Base-by-base conservation (phyloP, 1,284 basidiomycete species). In the Coriolopsis trogii region DNA sequence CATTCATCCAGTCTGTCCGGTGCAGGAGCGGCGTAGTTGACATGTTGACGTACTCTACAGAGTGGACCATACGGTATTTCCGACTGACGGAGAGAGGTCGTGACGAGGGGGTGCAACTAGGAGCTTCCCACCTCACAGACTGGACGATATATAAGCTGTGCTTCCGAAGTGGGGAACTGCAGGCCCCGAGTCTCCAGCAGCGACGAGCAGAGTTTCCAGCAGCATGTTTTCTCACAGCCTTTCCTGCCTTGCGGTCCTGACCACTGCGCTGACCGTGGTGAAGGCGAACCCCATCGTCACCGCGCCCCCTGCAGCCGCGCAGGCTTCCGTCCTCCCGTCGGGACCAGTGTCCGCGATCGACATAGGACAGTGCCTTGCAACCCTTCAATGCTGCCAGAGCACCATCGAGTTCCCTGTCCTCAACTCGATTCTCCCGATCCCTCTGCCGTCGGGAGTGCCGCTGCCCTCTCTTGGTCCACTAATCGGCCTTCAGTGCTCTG, bases 281-380 rank as follows among this genome's bases (percentile, higher is more conserved):
- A 15, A 33, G 30, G 56, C 49, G n/a, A 50, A 38, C 31, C 52
- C 56, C 7, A 5, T 57, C 29, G 39, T 51, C 39, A 54, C 52
- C 20, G 39, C 49, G 1, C 12, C 56, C 5, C 56, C 52, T 7
- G 43, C 33, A 18, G 16, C 41, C 6, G 42, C 34, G 6, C 20
- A 16, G 16, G 4, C 16, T 4, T 43, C 42, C 21, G 23, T 21
- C 28, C 25, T 18, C 3, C 90, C 72, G 10, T 86, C 81, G 28
- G 31, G 42, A 15, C 84, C 71, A n/a, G 74, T 70, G 15, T 76
- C 87, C 40, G 73, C 79, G 2, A 75, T 78, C 13, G 86, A 87
- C 53, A 79, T 87, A 0, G 86, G 82, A n/a, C 84, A 52, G 42
- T 59, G 57, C 25, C 36, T 56, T 6, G 8, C 40, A 10, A 53